Conservation (phyloP, 2,329 filamentous ascomycete species). For the Cladophialophora bantiana region DNA sequence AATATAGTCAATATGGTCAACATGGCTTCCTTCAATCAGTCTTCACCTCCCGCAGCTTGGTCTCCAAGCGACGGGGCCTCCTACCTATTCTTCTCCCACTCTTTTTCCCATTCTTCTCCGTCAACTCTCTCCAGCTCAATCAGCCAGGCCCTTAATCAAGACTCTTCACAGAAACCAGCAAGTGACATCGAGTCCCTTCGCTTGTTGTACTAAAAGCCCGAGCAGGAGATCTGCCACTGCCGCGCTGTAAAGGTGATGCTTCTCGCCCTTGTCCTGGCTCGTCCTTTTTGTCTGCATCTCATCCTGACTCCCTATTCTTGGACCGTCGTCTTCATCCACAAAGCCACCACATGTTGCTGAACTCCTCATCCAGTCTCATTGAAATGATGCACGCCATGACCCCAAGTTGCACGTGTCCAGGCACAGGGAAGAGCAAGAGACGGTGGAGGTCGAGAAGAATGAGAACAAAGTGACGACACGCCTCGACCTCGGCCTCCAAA, state of each 20-base stretch:
- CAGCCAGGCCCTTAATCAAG: background rate
- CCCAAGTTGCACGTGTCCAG: no score
- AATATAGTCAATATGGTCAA: background rate
- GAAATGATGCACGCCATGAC: no score
- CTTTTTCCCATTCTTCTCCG: no score
- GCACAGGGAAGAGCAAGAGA: background rate
- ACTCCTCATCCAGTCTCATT: no score
- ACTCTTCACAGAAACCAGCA: background rate
- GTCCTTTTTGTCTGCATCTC: background rate
- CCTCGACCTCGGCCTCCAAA: no score
- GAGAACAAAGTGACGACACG: background rate
- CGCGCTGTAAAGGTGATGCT: background rate
- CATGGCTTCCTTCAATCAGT: background rate
- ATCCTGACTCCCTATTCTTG: background rate
- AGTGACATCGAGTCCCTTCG: no score
- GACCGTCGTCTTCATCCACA: background rate
- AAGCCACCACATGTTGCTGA: background rate
- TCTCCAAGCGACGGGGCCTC: background rate
- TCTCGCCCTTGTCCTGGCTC: background rate
- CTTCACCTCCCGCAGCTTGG: background rate
- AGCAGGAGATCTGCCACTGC: no score
- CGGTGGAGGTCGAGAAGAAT: background rate
- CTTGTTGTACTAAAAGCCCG: no score
- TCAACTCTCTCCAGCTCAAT: background rate
- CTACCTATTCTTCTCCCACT: background rate